Conservation (phyloP, 306 rosid species). For the Rosa chinensis region DNA sequence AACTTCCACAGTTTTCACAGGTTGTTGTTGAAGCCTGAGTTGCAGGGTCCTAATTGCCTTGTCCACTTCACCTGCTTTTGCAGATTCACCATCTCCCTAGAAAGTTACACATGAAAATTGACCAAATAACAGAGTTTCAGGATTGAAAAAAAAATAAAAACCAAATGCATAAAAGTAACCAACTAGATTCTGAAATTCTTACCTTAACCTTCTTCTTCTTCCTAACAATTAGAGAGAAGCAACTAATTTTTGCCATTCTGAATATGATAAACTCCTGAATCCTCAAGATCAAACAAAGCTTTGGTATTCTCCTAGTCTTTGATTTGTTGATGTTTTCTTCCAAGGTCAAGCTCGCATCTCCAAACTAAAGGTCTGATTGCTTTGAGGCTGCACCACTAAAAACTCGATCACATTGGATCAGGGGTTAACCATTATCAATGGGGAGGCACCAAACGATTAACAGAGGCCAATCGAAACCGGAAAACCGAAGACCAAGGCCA, state of each 20-base stretch:
- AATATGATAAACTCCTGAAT: conserved; percentile 5
- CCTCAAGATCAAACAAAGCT: not conserved
- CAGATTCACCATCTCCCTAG: conserved; percentile 41
- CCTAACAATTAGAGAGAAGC: conserved; percentile 47
- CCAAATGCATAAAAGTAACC: not conserved
- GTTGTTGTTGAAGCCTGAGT: conserved; percentile 44
- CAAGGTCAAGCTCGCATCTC: conserved; percentile 37
- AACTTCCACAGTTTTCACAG: conserved; percentile 29
- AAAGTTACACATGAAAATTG: conserved; percentile 10
- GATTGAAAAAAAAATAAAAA: not conserved
- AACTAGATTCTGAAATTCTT: conserved; percentile 6
- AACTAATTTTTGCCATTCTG: conserved; percentile 47
- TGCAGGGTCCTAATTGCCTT: conserved; percentile 37
- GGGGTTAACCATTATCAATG: conserved; percentile 72
- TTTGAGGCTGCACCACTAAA: conserved; percentile 6
- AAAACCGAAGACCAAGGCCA: conserved; percentile 32
- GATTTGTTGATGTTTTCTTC: conserved; percentile 10
- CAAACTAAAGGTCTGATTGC: conserved; percentile 6
- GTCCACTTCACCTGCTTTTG: conserved; percentile 24
- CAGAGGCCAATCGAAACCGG: conserved; percentile 32
- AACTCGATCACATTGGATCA: conserved; percentile 21
- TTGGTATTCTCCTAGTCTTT: not conserved
- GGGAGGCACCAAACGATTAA: conserved; percentile 56
- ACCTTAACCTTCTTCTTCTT: conserved; percentile 64
- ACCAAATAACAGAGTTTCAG: conserved; percentile 1